A percentile compares a stretch with the other conserved stretches of the same genome.
Conservation (phyloP, 805 yeast species). For the Starmerella potacharoeniae region DNA sequence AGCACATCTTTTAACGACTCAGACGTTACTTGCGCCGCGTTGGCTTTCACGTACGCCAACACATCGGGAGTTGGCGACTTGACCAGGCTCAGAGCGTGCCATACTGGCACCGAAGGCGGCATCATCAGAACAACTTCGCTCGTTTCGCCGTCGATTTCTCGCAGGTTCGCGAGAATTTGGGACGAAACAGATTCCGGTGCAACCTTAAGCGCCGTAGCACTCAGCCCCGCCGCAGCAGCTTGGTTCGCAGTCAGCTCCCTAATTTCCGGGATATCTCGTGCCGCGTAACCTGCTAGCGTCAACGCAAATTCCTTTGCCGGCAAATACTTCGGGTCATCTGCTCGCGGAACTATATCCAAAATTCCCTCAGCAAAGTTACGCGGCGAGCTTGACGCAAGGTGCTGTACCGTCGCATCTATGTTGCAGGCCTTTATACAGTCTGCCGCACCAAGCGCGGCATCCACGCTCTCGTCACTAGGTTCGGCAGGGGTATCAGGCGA, state of each 20-base stretch:
- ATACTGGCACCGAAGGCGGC: conserved; percentile 8
- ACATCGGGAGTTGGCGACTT: conserved; percentile 2
- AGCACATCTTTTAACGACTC: background rate
- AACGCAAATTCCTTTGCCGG: conserved; percentile 26
- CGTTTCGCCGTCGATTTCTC: conserved; percentile 5
- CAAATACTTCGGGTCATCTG: conserved; percentile 22
- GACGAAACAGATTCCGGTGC: conserved; percentile 2
- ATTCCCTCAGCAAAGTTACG: conserved; percentile 27
- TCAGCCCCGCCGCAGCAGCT: conserved; percentile 10
- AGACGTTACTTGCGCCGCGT: background rate
- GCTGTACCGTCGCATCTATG: conserved; percentile 44
- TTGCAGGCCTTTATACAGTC: conserved; percentile 72
- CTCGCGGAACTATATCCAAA: conserved; percentile 26
- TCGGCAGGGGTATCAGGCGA: conserved; percentile 76
- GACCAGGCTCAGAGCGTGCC: conserved; percentile 8
- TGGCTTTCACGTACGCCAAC: background rate
- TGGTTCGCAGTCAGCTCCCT: conserved; percentile 12
- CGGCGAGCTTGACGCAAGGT: conserved; percentile 26
- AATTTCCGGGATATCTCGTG: conserved; percentile 8
- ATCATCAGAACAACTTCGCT: background rate
- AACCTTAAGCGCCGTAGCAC: conserved; percentile 10
- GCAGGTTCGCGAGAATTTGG: background rate
- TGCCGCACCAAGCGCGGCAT: conserved; percentile 65
- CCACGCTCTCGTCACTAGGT: conserved; percentile 89
- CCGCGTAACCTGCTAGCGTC: conserved; percentile 20